Conservation (phyloP, 2,329 filamentous ascomycete genomes). For the Cladosporium cucumerinum region DNA sequence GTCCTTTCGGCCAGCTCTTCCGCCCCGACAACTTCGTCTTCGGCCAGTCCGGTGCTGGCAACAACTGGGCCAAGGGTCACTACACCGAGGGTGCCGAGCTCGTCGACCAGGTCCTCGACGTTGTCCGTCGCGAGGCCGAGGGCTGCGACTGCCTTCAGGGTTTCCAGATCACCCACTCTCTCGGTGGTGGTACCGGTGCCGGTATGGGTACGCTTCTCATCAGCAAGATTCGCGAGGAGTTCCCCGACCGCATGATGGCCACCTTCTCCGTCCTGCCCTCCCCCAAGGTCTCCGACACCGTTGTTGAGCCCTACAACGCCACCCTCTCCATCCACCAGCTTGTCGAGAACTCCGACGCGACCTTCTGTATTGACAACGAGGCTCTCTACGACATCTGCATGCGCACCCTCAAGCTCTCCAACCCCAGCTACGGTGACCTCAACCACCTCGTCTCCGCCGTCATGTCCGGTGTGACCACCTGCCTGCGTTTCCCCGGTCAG, state of each 20-base stretch:
- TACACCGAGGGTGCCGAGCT: slow-evolving; percentile 99
- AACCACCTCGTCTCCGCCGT: slow-evolving; percentile 99
- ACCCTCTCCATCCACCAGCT: slow-evolving; percentile 98
- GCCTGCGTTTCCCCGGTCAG: slow-evolving; percentile 98
- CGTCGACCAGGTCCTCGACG: slow-evolving; percentile 96
- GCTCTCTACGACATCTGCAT: slow-evolving; percentile 99
- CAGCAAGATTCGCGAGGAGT: slow-evolving; percentile 99
- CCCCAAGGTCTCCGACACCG: slow-evolving; percentile 98
- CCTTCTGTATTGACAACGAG: slow-evolving; percentile 99
- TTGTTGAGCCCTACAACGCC: slow-evolving; percentile 99
- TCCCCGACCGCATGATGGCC: slow-evolving; percentile 99
- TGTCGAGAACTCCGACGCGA: slow-evolving; percentile 99
- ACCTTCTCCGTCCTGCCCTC: slow-evolving; percentile 99
- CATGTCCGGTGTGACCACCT: slow-evolving; percentile 99
- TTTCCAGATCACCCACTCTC: slow-evolving; percentile 99
- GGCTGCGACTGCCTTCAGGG: slow-evolving; percentile 99
- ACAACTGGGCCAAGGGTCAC: slow-evolving; percentile 99
- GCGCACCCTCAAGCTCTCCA: slow-evolving; percentile 97
- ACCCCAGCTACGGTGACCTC: slow-evolving; percentile 97
- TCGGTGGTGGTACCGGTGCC: slow-evolving; percentile 99
- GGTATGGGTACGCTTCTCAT: slow-evolving; percentile 99
- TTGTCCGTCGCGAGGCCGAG: slow-evolving; percentile 97
- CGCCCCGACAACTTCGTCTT: slow-evolving; percentile 99
- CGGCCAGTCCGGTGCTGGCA: slow-evolving; percentile 98
- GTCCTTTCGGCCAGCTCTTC: slow-evolving; percentile 98